phyloP scores from a whole-genome alignment of 495 filamentous ascomycete genomes.

The Rhypophila decipiens region DNA sequence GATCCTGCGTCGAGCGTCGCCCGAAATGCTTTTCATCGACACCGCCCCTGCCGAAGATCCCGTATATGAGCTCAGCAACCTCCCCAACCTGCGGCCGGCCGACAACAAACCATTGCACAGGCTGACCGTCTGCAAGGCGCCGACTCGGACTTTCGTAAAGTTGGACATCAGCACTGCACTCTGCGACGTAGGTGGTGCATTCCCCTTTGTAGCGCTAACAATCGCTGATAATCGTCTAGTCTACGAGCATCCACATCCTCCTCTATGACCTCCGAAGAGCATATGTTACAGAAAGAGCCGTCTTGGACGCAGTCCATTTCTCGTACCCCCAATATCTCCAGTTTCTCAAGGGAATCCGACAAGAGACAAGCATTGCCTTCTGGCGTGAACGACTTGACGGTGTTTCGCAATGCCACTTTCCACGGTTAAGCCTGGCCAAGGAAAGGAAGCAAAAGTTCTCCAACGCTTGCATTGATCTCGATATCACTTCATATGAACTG shows the following conservation, averaged over 20 bases:
- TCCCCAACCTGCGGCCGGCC: slow-evolving; percentile 27
- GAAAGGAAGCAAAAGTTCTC: slow-evolving; percentile 20
- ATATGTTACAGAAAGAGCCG: slow-evolving; percentile 29
- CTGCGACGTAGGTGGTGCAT: slow-evolving; percentile 26
- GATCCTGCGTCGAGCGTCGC: slow-evolving; percentile 33
- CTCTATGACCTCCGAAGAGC: slow-evolving; percentile 34
- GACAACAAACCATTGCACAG: slow-evolving; percentile 38
- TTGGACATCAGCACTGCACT: slow-evolving; percentile 40
- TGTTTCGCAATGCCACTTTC: slow-evolving; percentile 34
- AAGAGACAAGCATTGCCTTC: slow-evolving; percentile 27
- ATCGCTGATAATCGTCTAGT: slow-evolving; percentile 6
- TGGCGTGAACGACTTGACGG: slow-evolving; percentile 34
- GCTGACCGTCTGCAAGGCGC: slow-evolving; percentile 38
- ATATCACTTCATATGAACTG: slow-evolving; percentile 28
- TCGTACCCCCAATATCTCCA: slow-evolving; percentile 34
- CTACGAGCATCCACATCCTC: slow-evolving; percentile 35
- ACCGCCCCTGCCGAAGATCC: slow-evolving; percentile 33
- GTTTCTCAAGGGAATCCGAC: slow-evolving; percentile 27
- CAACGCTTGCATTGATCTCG: slow-evolving; percentile 31
- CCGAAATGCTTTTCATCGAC: slow-evolving; percentile 44
- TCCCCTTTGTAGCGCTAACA: neutral
- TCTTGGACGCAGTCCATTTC: slow-evolving; percentile 22
- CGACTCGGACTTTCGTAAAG: slow-evolving; percentile 37
- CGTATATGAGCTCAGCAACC: slow-evolving; percentile 33
- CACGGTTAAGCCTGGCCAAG: slow-evolving; percentile 21